Evolutionary conservation across 441 rosid species (phyloP).

Genomic region (Dalechampia spathulata): DNA sequence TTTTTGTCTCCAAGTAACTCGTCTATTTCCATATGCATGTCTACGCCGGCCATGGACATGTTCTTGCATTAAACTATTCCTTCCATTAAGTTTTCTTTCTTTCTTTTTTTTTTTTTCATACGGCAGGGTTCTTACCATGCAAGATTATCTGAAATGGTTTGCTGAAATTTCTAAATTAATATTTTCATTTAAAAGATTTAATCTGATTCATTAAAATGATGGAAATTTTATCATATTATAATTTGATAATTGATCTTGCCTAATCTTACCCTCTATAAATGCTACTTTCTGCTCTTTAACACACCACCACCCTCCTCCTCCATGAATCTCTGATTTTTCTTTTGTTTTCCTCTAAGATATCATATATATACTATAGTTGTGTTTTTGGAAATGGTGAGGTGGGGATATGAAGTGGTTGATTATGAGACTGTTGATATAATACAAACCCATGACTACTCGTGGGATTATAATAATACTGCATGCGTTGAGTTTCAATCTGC

Average conservation of each 20-base stretch:
- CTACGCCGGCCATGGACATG: constrained; percentile 70
- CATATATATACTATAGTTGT: too few species aligned
- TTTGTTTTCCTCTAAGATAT: too few species aligned
- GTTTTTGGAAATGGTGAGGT: too few species aligned
- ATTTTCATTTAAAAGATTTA: constrained; percentile 11
- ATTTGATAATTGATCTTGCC: too few species aligned
- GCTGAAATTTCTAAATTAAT: constrained; percentile 33
- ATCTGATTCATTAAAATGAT: too few species aligned
- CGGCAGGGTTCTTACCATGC: too few species aligned
- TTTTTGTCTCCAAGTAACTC: constrained; percentile 29
- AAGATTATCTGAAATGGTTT: too few species aligned
- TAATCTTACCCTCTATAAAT: constrained; percentile 26
- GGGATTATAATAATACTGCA: too few species aligned
- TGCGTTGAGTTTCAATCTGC: too few species aligned
- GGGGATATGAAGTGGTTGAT: too few species aligned
- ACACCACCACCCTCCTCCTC: constrained; percentile 18
- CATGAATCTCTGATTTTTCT: neutral
- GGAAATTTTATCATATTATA: too few species aligned
- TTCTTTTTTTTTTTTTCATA: neutral
- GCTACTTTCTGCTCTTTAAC: constrained; percentile 9
- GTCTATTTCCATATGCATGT: constrained; percentile 29
- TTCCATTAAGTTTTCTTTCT: constrained; percentile 11
- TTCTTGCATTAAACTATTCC: too few species aligned
- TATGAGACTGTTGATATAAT: constrained; percentile 34
- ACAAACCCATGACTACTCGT: constrained; percentile 34